Conservation (phyloP, 1,284 basidiomycete species). For the Cutaneotrichosporon sp. region DNA sequence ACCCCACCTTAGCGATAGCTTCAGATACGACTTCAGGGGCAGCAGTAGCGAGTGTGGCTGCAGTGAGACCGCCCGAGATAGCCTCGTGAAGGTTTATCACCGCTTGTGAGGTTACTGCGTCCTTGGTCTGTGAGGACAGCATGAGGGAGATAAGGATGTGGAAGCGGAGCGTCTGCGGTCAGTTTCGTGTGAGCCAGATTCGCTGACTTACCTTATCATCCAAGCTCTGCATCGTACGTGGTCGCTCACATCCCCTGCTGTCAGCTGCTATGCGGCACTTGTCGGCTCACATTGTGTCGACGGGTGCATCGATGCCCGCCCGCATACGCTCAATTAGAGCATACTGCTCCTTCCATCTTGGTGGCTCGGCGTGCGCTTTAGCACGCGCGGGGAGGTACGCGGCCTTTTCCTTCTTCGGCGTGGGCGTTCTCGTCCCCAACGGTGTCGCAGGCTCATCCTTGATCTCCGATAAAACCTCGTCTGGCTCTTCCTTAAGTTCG, state of each 20-base stretch:
- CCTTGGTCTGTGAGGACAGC: slow-evolving; percentile 91
- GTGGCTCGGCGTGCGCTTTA: slow-evolving; percentile 67
- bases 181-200: not conserved
- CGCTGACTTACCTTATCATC: slow-evolving; percentile 59
- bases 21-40: slow-evolving; percentile 60
- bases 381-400: slow-evolving; percentile 52
- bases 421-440: slow-evolving; percentile 1
- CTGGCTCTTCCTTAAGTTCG: slow-evolving; percentile 6
- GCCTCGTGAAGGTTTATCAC: slow-evolving; percentile 67
- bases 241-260: slow-evolving; percentile 36
- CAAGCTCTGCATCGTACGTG: slow-evolving; percentile 48
- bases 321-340: slow-evolving; percentile 73
- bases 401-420: slow-evolving; percentile 35
- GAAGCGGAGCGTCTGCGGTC: slow-evolving; percentile 64
- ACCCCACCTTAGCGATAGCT: slow-evolving; percentile 84
- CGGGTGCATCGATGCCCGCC: slow-evolving; percentile 66
- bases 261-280: not conserved
- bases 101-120: slow-evolving; percentile 81
- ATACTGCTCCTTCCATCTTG: slow-evolving; percentile 69
- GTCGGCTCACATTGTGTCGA: slow-evolving; percentile 80
- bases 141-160: slow-evolving; percentile 87
- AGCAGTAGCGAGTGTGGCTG: slow-evolving; percentile 66
- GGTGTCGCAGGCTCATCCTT: slow-evolving; percentile 3
- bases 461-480: not conserved
- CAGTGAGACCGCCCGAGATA: slow-evolving; percentile 70